These are phyloP conservation scores for Septoria petroselini DNA, from an alignment of 2,329 filamentous ascomycete genomes.

Conservation along the genomic window DNA sequence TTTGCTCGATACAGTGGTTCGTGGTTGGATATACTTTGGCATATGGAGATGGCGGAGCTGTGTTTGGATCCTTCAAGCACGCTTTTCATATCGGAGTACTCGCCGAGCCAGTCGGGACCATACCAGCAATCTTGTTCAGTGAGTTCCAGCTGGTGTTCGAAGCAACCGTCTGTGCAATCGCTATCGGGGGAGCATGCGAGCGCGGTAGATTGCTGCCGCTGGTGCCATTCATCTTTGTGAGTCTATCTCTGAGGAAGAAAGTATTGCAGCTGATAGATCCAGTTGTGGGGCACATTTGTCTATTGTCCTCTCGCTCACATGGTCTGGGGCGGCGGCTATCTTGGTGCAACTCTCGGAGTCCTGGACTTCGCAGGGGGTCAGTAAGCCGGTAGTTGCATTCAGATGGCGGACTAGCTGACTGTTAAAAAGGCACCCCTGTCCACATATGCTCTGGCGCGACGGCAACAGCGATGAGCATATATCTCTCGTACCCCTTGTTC, in stretches of 20 bases:
- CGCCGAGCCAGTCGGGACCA: constrained; percentile 49
- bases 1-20: constrained; percentile 54
- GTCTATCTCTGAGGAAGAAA: background rate
- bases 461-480: constrained; percentile 46
- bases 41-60: constrained; percentile 47
- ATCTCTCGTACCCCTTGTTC: constrained; percentile 51
- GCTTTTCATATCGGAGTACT: constrained; percentile 48
- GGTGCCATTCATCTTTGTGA: constrained; percentile 48
- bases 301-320: constrained; percentile 51
- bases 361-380: constrained; percentile 48
- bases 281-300: constrained; percentile 49
- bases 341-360: constrained; percentile 44
- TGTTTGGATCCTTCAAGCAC: constrained; percentile 49
- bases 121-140: constrained; percentile 51
- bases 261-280: background rate
- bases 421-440: constrained; percentile 39
- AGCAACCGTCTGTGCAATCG: constrained; percentile 52
- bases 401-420: background rate
- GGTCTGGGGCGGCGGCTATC: constrained; percentile 49
- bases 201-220: constrained; percentile 47
- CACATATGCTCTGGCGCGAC: constrained; percentile 48
- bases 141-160: constrained; percentile 53
- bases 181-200: constrained; percentile 51
- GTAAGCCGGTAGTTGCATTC: background rate
- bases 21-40: constrained; percentile 50